Percentiles rank a stretch among this genome's conserved stretches.
These are phyloP conservation scores for Biscutella laevigata DNA, from an alignment of 441 rosid genomes.

Conservation along the genomic window DNA sequence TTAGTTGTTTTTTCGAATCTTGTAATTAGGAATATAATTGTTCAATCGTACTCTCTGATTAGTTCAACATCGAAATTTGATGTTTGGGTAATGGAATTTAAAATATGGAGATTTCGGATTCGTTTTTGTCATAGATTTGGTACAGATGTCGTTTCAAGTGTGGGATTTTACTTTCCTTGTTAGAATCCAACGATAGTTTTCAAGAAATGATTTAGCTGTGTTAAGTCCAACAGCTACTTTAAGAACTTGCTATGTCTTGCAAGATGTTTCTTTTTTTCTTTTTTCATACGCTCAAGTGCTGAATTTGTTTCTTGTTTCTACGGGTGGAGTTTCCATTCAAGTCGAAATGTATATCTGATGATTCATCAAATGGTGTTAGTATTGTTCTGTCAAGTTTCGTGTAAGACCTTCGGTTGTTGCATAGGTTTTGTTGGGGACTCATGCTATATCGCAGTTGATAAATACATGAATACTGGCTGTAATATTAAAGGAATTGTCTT, in stretches of 20 bases:
- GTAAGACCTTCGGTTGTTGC: conserved; percentile 1
- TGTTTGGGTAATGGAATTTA: background rate
- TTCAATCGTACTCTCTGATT: conserved; percentile 6
- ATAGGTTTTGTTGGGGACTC: background rate
- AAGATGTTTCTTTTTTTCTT: too few relatives aligned
- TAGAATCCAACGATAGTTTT: background rate
- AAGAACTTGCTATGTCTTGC: background rate
- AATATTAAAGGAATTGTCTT: background rate
- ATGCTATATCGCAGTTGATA: background rate
- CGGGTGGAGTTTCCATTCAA: conserved; percentile 5
- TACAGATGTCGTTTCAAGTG: background rate
- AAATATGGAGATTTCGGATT: conserved; percentile 2
- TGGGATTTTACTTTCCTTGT: background rate
- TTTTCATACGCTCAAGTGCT: too few relatives aligned
- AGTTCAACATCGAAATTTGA: conserved; percentile 13
- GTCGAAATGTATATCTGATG: conserved; percentile 9
- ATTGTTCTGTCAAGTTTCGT: background rate
- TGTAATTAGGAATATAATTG: background rate
- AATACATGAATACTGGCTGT: conserved; percentile 18
- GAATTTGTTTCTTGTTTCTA: conserved; percentile 10
- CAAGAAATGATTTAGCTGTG: background rate
- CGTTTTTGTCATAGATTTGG: background rate
- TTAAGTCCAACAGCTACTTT: conserved; percentile 1
- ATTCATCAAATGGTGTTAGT: conserved; percentile 4
- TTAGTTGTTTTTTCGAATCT: background rate